Evolutionary conservation across 768 basidiomycete genomes (phyloP), one percentile per base, ranked within the genome.

Genomic region (Lactarius tabidus): DNA sequence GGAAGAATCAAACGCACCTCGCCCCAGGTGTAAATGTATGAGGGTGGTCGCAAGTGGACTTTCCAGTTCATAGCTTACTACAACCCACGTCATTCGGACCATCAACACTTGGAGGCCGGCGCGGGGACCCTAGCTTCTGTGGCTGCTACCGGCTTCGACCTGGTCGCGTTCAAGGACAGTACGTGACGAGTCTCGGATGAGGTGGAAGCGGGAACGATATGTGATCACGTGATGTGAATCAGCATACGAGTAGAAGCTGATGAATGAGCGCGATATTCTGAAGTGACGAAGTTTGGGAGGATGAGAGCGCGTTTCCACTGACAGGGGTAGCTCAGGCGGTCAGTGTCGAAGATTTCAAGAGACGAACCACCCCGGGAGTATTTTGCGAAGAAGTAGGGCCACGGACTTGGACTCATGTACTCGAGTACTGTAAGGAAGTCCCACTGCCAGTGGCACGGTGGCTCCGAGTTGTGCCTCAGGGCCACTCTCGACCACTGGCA

Each of bases 41-140:
- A 95, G 76, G 1, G 91, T 84, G 61, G 91, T 94, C 8, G 90
- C 93, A 28, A 95, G 78, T 65, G 95, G 87, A 88, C 74, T 95
- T 92, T 1, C 92, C 93, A 0, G 93, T 95, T 31, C 93, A 77
- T 45, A 95, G 74, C 93, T 95, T 95, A 72, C 93, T 95, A 0
- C 93, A 95, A 0, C 93, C 93, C 0, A 88, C 79, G 76, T 95
- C 93, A 67, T 84, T 88, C 18, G 89, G 33, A 6, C 6, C 31
- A 63, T 61, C n/a, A n/a, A n/a, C n/a, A n/a, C n/a, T n/a, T n/a
- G n/a, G n/a, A n/a, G n/a, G n/a, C n/a, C n/a, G n/a, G n/a, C n/a
- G n/a, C n/a, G n/a, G n/a, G n/a, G 17, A 20, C 35, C 2, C 38
- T 57, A 28, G 48, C 62, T 33, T 69, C 55, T 6, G 69, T 70